phyloP scores from a whole-genome alignment of 345 rosid species.

The Salix suchowensis region DNA sequence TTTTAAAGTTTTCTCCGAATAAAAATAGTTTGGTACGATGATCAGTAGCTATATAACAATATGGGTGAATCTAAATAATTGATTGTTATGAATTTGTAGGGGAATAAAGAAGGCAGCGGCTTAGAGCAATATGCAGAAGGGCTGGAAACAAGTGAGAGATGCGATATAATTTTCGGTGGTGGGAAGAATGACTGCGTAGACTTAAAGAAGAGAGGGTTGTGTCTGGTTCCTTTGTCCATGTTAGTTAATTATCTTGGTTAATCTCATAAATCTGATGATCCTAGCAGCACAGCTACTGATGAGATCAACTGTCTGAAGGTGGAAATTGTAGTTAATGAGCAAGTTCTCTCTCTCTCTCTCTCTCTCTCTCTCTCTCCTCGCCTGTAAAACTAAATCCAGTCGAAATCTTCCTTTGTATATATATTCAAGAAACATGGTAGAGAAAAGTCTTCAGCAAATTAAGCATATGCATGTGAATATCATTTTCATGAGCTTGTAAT shows the following conservation, averaged over 20 bases:
- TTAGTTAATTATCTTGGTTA: conserved; percentile 55
- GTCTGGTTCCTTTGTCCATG: conserved; percentile 75
- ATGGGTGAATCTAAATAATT: neutral
- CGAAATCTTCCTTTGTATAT: conserved; percentile 12
- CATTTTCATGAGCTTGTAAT: neutral
- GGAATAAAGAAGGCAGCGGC: conserved; percentile 14
- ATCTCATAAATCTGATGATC: neutral
- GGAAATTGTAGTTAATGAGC: conserved; percentile 6
- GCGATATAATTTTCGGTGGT: conserved; percentile 22
- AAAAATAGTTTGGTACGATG: neutral
- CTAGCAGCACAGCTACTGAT: neutral
- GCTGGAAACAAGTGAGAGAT: conserved; percentile 22
- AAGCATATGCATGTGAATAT: conserved; percentile 3
- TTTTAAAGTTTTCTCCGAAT: neutral
- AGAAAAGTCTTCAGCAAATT: neutral
- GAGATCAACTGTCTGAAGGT: conserved; percentile 7
- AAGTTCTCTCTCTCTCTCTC: neutral
- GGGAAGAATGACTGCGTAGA: conserved; percentile 30
- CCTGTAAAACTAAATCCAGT: neutral
- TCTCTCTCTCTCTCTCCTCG: neutral
- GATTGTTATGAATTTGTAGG: conserved; percentile 21
- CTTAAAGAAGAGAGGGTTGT: conserved; percentile 66
- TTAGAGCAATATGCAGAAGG: conserved; percentile 22
- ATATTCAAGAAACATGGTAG: neutral
- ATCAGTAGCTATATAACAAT: neutral